A percentile compares a stretch with the other conserved stretches of the same genome.
phyloP scores from a whole-genome alignment of 2,329 filamentous ascomycete species.

The Aspergillus amoenus region DNA sequence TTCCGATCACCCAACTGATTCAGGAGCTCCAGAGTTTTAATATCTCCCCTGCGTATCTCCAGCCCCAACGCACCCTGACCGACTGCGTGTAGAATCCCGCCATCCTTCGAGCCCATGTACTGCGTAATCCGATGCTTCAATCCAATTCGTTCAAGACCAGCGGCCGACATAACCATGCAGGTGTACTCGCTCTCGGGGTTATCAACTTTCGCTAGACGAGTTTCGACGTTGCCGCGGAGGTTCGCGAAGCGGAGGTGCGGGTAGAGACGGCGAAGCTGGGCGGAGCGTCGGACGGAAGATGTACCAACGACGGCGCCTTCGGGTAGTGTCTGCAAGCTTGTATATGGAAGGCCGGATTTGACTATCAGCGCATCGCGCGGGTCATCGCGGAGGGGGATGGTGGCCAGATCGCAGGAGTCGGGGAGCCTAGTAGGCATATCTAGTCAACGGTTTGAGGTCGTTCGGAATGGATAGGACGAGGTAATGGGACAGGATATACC shows the following conservation, averaged over 20 bases:
- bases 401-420: conserved; percentile 66
- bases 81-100: conserved; percentile 72
- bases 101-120: conserved; percentile 62
- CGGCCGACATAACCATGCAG: conserved; percentile 80
- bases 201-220: conserved; percentile 78
- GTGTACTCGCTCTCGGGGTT: conserved; percentile 66
- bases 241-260: conserved; percentile 73
- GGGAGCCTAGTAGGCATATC: conserved; percentile 91
- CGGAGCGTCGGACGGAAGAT: conserved; percentile 76
- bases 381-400: conserved; percentile 73
- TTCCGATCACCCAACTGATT: conserved; percentile 1
- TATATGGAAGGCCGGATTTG: conserved; percentile 54
- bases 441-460: not conserved
- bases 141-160: conserved; percentile 75
- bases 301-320: conserved; percentile 79
- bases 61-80: conserved; percentile 84
- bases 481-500: not conserved
- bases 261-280: conserved; percentile 74
- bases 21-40: not conserved
- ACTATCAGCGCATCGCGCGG: conserved; percentile 61
- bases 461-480: not conserved
- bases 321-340: conserved; percentile 67
- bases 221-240: conserved; percentile 80
- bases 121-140: conserved; percentile 69
- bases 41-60: conserved; percentile 12